Evolutionary conservation across 306 rosid genomes (phyloP).

Genomic region (Luffa aegyptiaca): DNA sequence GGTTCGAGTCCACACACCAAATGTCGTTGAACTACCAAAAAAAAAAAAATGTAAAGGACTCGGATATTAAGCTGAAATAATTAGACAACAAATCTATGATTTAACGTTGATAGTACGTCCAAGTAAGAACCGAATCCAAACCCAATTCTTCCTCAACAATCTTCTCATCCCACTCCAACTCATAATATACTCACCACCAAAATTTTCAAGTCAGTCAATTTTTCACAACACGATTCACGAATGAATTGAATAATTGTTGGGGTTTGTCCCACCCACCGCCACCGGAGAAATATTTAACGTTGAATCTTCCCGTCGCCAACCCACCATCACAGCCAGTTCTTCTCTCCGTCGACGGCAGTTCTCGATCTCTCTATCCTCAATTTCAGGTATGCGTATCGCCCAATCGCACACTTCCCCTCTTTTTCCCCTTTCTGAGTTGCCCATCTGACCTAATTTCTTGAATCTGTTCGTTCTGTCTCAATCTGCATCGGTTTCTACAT

Average conservation of each 20-base stretch:
- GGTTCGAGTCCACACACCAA: no score
- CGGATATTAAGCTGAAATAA: no score
- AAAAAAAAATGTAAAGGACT: no score
- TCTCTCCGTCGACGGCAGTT: neutral
- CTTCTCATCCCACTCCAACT: neutral
- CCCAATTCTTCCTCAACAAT: neutral
- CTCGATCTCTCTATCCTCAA: neutral
- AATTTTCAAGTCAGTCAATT: no score
- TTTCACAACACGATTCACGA: no score
- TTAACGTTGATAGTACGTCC: no score
- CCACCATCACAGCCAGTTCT: neutral
- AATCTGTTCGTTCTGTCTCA: neutral
- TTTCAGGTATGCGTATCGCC: neutral
- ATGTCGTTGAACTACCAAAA: no score
- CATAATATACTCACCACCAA: no score
- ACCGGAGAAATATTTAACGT: no score
- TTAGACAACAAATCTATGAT: no score
- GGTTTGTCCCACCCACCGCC: no score
- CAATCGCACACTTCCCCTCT: neutral
- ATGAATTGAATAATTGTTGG: no score
- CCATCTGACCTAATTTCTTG: neutral
- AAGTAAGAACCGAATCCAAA: neutral
- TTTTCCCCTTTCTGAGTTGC: neutral
- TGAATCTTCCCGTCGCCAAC: neutral
- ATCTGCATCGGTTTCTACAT: neutral